Base-by-base conservation (phyloP, 768 basidiomycete species). In the Scleroderma bovista region DNA sequence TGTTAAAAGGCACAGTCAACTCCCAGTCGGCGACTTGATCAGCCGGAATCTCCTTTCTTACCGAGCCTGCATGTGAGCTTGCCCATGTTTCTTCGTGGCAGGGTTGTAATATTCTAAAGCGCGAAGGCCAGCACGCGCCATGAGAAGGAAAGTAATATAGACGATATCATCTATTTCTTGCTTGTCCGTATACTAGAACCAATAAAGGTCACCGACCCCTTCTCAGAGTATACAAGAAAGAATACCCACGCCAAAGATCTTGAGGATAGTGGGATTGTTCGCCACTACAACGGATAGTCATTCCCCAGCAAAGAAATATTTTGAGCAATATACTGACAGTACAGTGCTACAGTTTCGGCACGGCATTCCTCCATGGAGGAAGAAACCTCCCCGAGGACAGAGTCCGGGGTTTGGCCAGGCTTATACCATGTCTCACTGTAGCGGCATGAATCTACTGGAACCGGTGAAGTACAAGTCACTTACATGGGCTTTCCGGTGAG, bases 281-380 rank as follows among this genome's bases (percentile, higher is more conserved):
- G 79, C 83, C 56, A 90, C 88, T 89, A 49, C 3, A 34, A 4
- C 15, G 5, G 24, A 46, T 12, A 15, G 33, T 45, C 39, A 23
- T 42, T 47, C 20, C 51, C 6, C 50, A 29, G n/a, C 38, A 32
- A 12, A 44, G 31, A 36, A n/a, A 5, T 5, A 1, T 11, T 3
- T 9, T n/a, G 32, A 32, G 15, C 44, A 9, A 44, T 20, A 6
- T 15, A 69, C 80, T 71, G 60, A 87, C 89, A 75, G 69, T 81
- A 93, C 37, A 93, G 71, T 0, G 87, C 87, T 19, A 91, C 91
- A 2, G 88, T 78, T 69, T 94, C 92, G 9, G 91, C 91, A n/a
- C 92, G 81, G 57, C 91, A 93, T 70, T 93, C 91, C 67, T 93
- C 92, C 80, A 93, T 81, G 1, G 91, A 93, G 0, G 90, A 92